Evolutionary conservation across 108 stramenopile genomes (phyloP), one percentile per base, ranked within the genome.

Genomic region (Cyclotella baltica): DNA sequence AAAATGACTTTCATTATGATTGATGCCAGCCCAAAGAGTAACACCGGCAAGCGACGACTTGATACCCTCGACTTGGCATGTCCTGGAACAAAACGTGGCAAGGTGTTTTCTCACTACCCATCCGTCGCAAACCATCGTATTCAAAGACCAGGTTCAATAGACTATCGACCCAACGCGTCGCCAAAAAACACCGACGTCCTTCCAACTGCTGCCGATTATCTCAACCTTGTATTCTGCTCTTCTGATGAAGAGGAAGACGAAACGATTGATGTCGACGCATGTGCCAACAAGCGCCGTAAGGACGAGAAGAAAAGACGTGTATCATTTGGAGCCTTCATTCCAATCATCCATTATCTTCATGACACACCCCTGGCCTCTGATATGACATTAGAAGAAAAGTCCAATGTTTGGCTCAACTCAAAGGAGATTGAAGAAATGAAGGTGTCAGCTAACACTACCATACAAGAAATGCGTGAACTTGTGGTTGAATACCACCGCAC

Each of bases 131-230:
- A 61, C 34, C 59, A 55, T 55, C 55, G 23, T 25, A 19, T 33
- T 5, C 33, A 61, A 0, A 64, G 43, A 23, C 22, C 8, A 16
- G 38, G 31, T 4, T 18, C 40, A 43, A 27, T 29, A 46, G 70
- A 56, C 35, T 25, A 48, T 62, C 38, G 48, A 51, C 29, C 15
- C 33, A 22, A 19, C 46, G 36, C 28, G 0, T 23, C 27, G 23
- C 25, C 71, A 8, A 28, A n/a, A 28, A 11, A 27, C 18, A 73
- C 22, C 33, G 31, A 55, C 36, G 18, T 47, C 11, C 33, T 50
- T 8, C 78, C 71, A 70, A 67, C 78, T 56, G 78, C 70, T 19
- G 78, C 62, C 18, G 71, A 79, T 50, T 79, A 72, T 36, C 70
- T 71, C 47, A 79, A 79, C 52, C 78, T 79, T 22, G 33, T 79